These are phyloP conservation scores for Pythium monospermum DNA, from an alignment of 352 stramenopile genomes.

Conservation along the genomic window DNA sequence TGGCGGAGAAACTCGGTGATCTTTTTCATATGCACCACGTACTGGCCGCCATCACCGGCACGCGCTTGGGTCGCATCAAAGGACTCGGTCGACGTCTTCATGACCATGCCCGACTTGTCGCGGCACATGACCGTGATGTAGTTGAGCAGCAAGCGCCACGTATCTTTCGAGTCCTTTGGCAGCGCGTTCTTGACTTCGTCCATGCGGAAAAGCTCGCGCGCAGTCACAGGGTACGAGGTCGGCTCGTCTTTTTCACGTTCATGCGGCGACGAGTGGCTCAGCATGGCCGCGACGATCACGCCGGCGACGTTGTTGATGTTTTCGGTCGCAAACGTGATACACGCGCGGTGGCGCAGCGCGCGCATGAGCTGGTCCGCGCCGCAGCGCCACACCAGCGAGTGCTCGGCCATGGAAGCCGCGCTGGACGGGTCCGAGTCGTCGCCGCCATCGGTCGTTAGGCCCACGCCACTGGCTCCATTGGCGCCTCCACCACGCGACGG, in stretches of 20 bases:
- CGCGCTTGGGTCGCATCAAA: slow-evolving; percentile 59
- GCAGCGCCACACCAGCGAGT: slow-evolving; percentile 76
- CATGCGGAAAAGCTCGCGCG: slow-evolving; percentile 71
- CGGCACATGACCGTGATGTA: slow-evolving; percentile 89
- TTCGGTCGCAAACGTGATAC: slow-evolving; percentile 75
- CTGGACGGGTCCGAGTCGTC: slow-evolving; percentile 25
- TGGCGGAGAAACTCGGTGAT: slow-evolving; percentile 77
- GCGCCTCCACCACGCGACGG: slow-evolving; percentile 41
- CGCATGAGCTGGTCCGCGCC: slow-evolving; percentile 76
- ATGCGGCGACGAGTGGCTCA: slow-evolving; percentile 71
- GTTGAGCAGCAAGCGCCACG: slow-evolving; percentile 80
- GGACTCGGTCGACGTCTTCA: slow-evolving; percentile 67
- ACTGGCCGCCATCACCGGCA: slow-evolving; percentile 76
- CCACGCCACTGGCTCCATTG: slow-evolving; percentile 9
- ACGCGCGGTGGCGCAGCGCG: slow-evolving; percentile 72
- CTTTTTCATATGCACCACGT: slow-evolving; percentile 88
- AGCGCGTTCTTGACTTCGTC: slow-evolving; percentile 63
- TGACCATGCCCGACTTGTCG: slow-evolving; percentile 86
- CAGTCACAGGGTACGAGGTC: slow-evolving; percentile 71
- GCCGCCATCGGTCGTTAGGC: slow-evolving; percentile 18
- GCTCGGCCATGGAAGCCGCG: slow-evolving; percentile 47
- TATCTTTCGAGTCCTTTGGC: slow-evolving; percentile 71
- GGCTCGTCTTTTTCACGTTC: slow-evolving; percentile 79
- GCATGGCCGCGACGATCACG: slow-evolving; percentile 75
- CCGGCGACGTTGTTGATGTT: slow-evolving; percentile 83